These are phyloP conservation scores for Monosporascus sp. DNA, from an alignment of 2,329 filamentous ascomycete species.

Conservation along the genomic window DNA sequence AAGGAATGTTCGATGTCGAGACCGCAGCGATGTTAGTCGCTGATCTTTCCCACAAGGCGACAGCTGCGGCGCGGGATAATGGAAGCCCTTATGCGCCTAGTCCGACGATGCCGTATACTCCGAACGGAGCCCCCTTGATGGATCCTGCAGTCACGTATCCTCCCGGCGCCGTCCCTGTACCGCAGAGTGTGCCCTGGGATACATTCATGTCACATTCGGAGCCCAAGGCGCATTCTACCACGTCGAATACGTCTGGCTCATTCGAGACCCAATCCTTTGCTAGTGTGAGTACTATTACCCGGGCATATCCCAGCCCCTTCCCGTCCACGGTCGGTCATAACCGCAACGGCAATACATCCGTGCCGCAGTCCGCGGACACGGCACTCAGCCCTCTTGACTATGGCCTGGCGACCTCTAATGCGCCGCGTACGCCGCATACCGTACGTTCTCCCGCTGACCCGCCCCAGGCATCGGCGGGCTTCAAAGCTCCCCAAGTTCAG, in stretches of 20 bases:
- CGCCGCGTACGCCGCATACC: slow-evolving; percentile 1
- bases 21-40: slow-evolving; percentile 98
- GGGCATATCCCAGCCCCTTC: slow-evolving; percentile 56
- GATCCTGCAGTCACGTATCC: slow-evolving; percentile 73
- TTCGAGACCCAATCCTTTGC: slow-evolving; percentile 64
- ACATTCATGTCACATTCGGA: slow-evolving; percentile 73
- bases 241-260: slow-evolving; percentile 58
- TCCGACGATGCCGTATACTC: slow-evolving; percentile 65
- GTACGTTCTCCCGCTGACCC: slow-evolving; percentile 66
- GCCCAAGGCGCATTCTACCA: slow-evolving; percentile 69
- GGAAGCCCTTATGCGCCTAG: slow-evolving; percentile 51
- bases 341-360: slow-evolving; percentile 55
- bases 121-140: slow-evolving; percentile 65
- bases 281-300: slow-evolving; percentile 45
- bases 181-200: slow-evolving; percentile 82
- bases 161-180: slow-evolving; percentile 72
- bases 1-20: slow-evolving; percentile 92
- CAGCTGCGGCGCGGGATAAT: slow-evolving; percentile 58
- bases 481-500: slow-evolving; percentile 71
- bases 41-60: slow-evolving; percentile 94
- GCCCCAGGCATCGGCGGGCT: slow-evolving; percentile 60
- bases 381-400: slow-evolving; percentile 64
- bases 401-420: slow-evolving; percentile 39
- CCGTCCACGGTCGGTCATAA: slow-evolving; percentile 57
- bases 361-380: slow-evolving; percentile 66